Evolutionary conservation across 1,139 yeast genomes (phyloP).

Genomic region (Yamadazyma membranifaciens): DNA sequence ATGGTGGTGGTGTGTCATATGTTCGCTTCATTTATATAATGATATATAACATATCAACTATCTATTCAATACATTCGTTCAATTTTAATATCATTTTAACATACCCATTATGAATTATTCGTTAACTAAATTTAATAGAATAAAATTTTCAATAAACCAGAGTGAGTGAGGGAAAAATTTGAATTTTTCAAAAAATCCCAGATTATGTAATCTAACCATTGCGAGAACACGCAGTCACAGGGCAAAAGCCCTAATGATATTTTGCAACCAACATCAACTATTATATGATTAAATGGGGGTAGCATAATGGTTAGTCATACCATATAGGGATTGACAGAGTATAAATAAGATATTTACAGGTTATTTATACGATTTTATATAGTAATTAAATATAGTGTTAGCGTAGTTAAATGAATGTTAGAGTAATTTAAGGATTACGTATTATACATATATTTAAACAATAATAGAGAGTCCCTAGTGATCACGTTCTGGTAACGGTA

Average conservation of each 20-base stretch:
- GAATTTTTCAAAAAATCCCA: constrained; percentile 5
- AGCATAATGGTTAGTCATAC: no score
- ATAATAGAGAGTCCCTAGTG: constrained; percentile 7
- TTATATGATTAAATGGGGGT: no score
- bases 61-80: neutral
- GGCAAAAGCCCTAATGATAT: constrained; percentile 15
- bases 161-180: constrained; percentile 5
- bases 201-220: neutral
- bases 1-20: neutral
- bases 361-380: no score
- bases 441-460: constrained; percentile 8
- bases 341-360: no score
- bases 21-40: no score
- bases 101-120: constrained; percentile 35
- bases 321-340: no score
- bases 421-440: neutral
- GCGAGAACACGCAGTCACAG: constrained; percentile 11
- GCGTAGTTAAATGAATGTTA: no score
- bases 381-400: no score
- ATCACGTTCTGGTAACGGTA: constrained; percentile 30
- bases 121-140: constrained; percentile 14
- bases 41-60: neutral
- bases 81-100: constrained; percentile 12
- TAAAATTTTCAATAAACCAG: constrained; percentile 8
- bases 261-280: neutral